Evolutionary conservation across 495 filamentous ascomycete genomes (phyloP).

Genomic region (Lepidopterella palustris): DNA sequence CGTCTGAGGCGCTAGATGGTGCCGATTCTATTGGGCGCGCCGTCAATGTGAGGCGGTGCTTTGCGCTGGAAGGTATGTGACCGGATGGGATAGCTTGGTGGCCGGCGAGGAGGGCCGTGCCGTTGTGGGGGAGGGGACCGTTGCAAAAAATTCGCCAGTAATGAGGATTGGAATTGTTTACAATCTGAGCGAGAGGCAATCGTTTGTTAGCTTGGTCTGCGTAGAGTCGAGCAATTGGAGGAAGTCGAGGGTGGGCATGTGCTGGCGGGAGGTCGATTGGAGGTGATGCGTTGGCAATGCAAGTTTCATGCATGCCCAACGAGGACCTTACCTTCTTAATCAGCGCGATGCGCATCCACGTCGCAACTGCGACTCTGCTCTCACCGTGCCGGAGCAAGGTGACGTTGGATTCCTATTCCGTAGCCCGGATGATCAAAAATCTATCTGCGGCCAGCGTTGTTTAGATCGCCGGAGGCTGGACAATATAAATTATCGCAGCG

Average conservation of each 20-base stretch:
- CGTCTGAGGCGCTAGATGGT: not conserved
- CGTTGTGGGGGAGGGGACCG: slow-evolving; percentile 23
- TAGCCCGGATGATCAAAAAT: not conserved
- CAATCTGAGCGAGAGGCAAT: slow-evolving; percentile 16
- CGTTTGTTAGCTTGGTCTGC: slow-evolving; percentile 24
- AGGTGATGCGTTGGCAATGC: slow-evolving; percentile 35
- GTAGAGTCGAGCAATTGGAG: slow-evolving; percentile 25
- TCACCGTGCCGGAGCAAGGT: slow-evolving; percentile 12
- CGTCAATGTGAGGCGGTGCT: slow-evolving; percentile 21
- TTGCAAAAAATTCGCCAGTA: slow-evolving; percentile 20
- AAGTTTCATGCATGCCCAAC: slow-evolving; percentile 27
- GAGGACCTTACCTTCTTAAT: slow-evolving; percentile 31
- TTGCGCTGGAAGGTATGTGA: not conserved
- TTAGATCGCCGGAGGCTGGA: not conserved
- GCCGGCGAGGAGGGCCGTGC: slow-evolving; percentile 21
- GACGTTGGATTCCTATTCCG: slow-evolving; percentile 4
- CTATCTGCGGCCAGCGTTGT: slow-evolving; percentile 13
- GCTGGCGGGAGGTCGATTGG: slow-evolving; percentile 27
- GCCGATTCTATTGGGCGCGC: slow-evolving; percentile 8
- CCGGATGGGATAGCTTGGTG: not conserved
- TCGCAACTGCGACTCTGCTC: slow-evolving; percentile 14
- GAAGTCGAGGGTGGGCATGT: slow-evolving; percentile 27
- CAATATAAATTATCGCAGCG: not conserved
- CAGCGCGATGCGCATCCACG: slow-evolving; percentile 27
- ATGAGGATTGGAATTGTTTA: slow-evolving; percentile 10